Evolutionary conservation across 2,329 filamentous ascomycete genomes (phyloP), one percentile per base, ranked within the genome.

Genomic region (Lasiodiplodia theobromae): DNA sequence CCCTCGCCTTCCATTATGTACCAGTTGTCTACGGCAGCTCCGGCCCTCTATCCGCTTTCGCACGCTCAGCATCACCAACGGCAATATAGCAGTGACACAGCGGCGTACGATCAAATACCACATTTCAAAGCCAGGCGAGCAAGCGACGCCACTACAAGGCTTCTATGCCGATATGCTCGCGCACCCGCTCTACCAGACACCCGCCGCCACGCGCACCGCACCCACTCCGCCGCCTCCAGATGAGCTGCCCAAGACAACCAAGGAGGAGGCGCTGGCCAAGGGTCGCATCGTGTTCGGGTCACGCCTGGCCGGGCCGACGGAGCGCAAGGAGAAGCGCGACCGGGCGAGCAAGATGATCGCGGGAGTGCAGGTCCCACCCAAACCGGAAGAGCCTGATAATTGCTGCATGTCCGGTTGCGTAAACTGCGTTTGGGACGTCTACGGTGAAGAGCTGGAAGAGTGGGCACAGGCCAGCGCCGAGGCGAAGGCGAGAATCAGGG

Each of bases 361-460:
- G 1, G 95, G 94, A 3, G 87, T 98, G 0, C 81, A 88, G 21
- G 91, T 98, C 4, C 96, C 96, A 2, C 94, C 94, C 0, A 87
- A 88, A 58, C 96, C 96, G 1, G 86, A 89, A 58, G 95, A 99
- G 80, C 96, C 96, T 3, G 96, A 98, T 75, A 97, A 99, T 77
- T 99, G 96, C 86, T 99, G 96, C 81, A 99, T 99, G 96, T 96
- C 92, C 76, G 96, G 96, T 3, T 99, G 96, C 78, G 95, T 97
- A 60, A 94, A 98, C 79, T 99, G 96, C 79, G 96, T 98, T 2
- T 98, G 94, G 94, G 94, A 97, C 74, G 85, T 89, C 66, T 98
- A 90, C 80, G 87, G 94, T 10, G 95, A 99, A 72, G 96, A 98
- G 65, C 86, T 98, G 81, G 94, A 98, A 79, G 92, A 92, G 69